Conservation (phyloP, 306 rosid genomes). For the Pterocarpus macrocarpus region DNA sequence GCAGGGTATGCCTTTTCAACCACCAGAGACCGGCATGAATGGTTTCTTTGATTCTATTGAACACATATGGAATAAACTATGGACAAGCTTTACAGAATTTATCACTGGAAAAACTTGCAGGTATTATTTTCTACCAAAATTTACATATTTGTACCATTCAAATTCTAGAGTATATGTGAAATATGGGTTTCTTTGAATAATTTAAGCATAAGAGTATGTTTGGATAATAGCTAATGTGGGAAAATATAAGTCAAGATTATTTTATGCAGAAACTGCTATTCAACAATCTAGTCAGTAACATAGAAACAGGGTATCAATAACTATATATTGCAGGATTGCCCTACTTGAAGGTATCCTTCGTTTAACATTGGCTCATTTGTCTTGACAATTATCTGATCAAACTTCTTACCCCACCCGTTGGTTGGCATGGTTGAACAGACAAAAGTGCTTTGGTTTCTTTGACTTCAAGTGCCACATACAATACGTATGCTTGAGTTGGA, state of each 20-base stretch:
- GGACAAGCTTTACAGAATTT: constrained; percentile 67
- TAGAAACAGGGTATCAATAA: neutral
- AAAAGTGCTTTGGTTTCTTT: constrained; percentile 79
- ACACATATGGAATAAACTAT: constrained; percentile 68
- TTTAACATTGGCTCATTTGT: no score
- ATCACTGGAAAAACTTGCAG: constrained; percentile 86
- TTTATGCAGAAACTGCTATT: neutral
- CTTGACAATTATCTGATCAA: no score
- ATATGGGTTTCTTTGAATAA: constrained; percentile 3
- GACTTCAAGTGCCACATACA: constrained; percentile 94
- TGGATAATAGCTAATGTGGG: neutral
- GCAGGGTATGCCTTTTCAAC: constrained; percentile 79
- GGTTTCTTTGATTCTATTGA: constrained; percentile 77
- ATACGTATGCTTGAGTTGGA: constrained; percentile 89
- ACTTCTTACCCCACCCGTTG: no score
- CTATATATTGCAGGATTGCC: neutral
- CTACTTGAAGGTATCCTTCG: neutral
- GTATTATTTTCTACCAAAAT: constrained; percentile 50
- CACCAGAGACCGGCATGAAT: constrained; percentile 62
- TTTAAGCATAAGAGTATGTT: neutral
- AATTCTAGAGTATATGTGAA: constrained; percentile 16
- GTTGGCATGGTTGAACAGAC: constrained; percentile 52
- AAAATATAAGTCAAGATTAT: constrained; percentile 4
- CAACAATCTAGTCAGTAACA: constrained; percentile 12
- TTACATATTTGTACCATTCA: constrained; percentile 22